phyloP scores from a whole-genome alignment of 1,284 basidiomycete genomes.

The Tausonia pullulans region DNA sequence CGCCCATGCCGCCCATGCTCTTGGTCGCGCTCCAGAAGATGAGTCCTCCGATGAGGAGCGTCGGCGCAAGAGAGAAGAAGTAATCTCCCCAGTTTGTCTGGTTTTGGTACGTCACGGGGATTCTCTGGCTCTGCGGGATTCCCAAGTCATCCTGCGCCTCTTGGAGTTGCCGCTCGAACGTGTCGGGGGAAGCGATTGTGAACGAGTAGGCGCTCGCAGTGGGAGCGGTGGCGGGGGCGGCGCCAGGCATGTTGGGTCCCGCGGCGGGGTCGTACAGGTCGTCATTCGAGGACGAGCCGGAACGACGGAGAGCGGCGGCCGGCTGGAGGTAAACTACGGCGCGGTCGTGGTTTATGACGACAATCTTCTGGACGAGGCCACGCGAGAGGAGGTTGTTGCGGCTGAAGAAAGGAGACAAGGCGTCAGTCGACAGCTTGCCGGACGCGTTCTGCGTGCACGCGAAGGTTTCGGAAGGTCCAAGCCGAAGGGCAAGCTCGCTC shows the following conservation, averaged over 20 bases:
- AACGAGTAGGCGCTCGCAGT: constrained; percentile 60
- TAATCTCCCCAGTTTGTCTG: constrained; percentile 78
- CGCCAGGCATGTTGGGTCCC: constrained; percentile 17
- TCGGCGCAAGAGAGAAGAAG: constrained; percentile 85
- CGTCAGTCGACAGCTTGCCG: constrained; percentile 3
- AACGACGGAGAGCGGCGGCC: constrained; percentile 18
- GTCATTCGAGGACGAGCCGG: constrained; percentile 28
- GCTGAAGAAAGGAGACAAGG: constrained; percentile 23
- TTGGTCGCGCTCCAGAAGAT: constrained; percentile 51
- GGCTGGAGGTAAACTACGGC: constrained; percentile 74
- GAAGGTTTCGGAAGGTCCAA: no score
- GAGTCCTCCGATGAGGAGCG: constrained; percentile 78
- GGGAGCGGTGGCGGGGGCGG: constrained; percentile 27
- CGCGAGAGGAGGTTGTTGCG: constrained; percentile 90
- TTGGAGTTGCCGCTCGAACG: constrained; percentile 88
- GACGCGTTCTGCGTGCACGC: no score
- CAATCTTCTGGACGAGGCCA: constrained; percentile 87
- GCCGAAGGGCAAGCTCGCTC: neutral
- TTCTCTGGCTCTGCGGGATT: constrained; percentile 82
- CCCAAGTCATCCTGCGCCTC: constrained; percentile 86
- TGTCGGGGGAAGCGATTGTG: constrained; percentile 94
- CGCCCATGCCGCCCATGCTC: constrained; percentile 56
- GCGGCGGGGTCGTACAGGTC: constrained; percentile 32
- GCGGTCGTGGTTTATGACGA: constrained; percentile 81
- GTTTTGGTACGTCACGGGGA: constrained; percentile 94